Percentiles rank a stretch among this genome's conserved stretches.
These are phyloP conservation scores for Pyracantha coccinea DNA, from an alignment of 331 rosid genomes.

Conservation along the genomic window DNA sequence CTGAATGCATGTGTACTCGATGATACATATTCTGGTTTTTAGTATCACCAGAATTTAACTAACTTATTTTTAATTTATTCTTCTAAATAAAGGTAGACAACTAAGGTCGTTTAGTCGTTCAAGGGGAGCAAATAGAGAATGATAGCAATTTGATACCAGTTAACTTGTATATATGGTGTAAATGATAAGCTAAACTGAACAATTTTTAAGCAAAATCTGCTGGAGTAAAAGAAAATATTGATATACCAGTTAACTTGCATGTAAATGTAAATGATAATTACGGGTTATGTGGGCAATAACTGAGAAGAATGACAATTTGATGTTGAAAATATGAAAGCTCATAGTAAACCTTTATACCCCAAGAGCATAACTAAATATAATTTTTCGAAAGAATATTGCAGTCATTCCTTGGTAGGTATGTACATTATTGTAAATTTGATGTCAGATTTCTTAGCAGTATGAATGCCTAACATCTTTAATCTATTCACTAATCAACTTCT, in stretches of 20 bases:
- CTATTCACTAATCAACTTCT: neutral
- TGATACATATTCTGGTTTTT: neutral
- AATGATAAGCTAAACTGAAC: neutral
- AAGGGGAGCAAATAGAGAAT: neutral
- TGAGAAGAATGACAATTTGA: neutral
- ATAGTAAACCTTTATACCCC: too few relatives aligned
- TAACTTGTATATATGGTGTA: neutral
- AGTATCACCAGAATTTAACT: neutral
- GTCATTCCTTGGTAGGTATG: too few relatives aligned
- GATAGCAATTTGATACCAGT: neutral
- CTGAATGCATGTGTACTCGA: neutral
- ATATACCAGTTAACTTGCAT: neutral
- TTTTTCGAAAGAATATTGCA: too few relatives aligned
- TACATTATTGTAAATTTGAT: neutral
- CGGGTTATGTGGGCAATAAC: neutral
- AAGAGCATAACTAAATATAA: too few relatives aligned
- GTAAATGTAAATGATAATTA: neutral
- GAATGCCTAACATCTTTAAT: neutral
- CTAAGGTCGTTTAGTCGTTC: neutral
- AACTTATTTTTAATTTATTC: neutral
- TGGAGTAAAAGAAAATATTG: neutral
- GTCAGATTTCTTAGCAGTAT: neutral
- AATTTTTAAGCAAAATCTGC: neutral
- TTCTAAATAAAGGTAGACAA: neutral
- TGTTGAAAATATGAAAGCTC: too few relatives aligned